Conservation (phyloP, 306 rosid genomes). For the Vachellia collinsii region DNA sequence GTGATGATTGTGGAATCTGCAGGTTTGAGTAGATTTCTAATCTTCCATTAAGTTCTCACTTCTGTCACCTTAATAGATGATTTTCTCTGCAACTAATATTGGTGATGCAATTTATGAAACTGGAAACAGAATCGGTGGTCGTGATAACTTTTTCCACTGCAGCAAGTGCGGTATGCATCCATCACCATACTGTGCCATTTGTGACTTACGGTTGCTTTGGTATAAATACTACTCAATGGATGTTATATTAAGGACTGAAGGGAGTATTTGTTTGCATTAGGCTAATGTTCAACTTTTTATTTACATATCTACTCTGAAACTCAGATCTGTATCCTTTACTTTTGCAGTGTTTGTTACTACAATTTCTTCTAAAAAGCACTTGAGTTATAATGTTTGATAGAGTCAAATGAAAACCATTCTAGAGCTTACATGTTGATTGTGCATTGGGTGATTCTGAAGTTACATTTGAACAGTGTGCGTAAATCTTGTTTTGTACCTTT, state of each 20-base stretch:
- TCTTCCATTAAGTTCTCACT: not conserved
- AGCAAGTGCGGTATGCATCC: constrained; percentile 81
- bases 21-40: constrained; percentile 51
- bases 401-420: not conserved
- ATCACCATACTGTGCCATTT: not conserved
- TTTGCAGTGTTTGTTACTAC: not conserved
- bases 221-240: not conserved
- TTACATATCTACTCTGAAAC: constrained; percentile 21
- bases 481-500: not conserved
- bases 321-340: not conserved
- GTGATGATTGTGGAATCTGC: constrained; percentile 97
- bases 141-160: constrained; percentile 88
- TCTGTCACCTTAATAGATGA: constrained; percentile 29
- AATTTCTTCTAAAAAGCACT: not conserved
- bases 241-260: too few species aligned
- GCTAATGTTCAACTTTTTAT: not conserved
- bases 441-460: constrained; percentile 7
- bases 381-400: not conserved
- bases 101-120: constrained; percentile 33
- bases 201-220: not conserved
- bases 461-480: not conserved
- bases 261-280: not conserved
- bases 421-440: not conserved
- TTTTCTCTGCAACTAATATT: constrained; percentile 30
- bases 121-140: constrained; percentile 82